phyloP scores from a whole-genome alignment of 768 basidiomycete species.

The Kwoniella heveanensis region DNA sequence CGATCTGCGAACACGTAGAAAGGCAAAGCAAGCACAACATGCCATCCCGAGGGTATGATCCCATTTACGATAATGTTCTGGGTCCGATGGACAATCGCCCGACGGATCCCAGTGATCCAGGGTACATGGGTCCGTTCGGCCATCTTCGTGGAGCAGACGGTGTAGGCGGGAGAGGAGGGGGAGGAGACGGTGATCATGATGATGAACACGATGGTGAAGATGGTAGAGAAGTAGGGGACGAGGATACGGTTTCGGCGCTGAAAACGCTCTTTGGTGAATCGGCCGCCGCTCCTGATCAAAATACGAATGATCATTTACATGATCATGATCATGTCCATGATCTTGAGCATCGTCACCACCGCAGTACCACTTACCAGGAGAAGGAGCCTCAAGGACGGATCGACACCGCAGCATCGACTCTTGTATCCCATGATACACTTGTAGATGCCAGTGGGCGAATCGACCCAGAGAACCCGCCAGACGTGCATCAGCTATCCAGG shows the following conservation, averaged over 20 bases:
- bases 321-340: constrained; percentile 3
- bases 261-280: constrained; percentile 13
- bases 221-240: background rate
- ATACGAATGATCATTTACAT: background rate
- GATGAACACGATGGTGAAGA: background rate
- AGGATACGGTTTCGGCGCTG: constrained; percentile 9
- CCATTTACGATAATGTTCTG: constrained; percentile 1
- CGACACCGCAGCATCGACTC: constrained; percentile 1
- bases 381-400: too few relatives aligned
- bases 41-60: background rate
- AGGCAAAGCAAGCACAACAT: background rate
- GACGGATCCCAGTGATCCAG: background rate
- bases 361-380: too few relatives aligned
- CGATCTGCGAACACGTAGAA: background rate
- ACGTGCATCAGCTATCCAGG: background rate
- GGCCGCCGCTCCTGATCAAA: background rate
- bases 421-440: background rate
- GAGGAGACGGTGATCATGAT: background rate
- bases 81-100: background rate
- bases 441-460: background rate
- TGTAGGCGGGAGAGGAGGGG: background rate
- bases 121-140: background rate
- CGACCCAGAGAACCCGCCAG: background rate
- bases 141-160: background rate
- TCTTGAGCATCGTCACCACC: background rate